Conservation (phyloP, 2,329 filamentous ascomycete genomes). For the Aspergillus luchuensis region DNA sequence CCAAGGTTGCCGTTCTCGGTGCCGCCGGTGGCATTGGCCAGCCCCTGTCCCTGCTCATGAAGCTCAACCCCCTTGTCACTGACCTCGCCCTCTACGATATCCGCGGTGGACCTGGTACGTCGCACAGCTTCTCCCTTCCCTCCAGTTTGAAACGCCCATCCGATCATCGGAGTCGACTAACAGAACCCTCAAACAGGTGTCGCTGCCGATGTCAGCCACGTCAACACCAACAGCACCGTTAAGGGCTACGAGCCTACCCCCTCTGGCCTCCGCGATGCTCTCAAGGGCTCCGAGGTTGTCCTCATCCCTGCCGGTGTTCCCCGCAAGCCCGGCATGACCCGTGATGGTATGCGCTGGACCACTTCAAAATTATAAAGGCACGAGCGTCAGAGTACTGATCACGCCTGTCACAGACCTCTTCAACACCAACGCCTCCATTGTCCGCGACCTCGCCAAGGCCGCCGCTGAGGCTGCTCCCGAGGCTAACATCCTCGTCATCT, state of each 20-base stretch:
- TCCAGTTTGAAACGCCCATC: not conserved
- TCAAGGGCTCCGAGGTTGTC: conserved; percentile 89
- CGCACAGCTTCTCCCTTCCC: conserved; percentile 7
- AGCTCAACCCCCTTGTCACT: conserved; percentile 94
- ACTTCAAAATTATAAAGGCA: not conserved
- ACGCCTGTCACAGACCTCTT: conserved; percentile 70
- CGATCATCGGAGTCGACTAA: conserved; percentile 13
- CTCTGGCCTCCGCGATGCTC: conserved; percentile 72
- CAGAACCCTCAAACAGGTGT: conserved; percentile 66
- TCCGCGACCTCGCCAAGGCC: conserved; percentile 96
- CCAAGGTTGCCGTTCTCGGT: conserved; percentile 97
- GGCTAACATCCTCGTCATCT: conserved; percentile 95
- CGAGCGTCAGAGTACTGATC: conserved; percentile 10
- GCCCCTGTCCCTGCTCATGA: conserved; percentile 94
- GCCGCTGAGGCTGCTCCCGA: conserved; percentile 84
- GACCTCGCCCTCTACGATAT: conserved; percentile 98
- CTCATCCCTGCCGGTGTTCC: conserved; percentile 98
- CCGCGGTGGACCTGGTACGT: conserved; percentile 84
- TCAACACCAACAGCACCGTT: conserved; percentile 98
- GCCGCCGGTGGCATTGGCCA: conserved; percentile 98
- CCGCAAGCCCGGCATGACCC: conserved; percentile 99
- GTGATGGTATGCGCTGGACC: conserved; percentile 65
- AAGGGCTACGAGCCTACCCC: conserved; percentile 82
- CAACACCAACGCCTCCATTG: conserved; percentile 99
- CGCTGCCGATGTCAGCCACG: conserved; percentile 95